Percentiles rank a stretch among this genome's conserved stretches.
These are phyloP conservation scores for Euptelea pleiosperma DNA, from an alignment of 164 flowering plant species.

Conservation along the genomic window DNA sequence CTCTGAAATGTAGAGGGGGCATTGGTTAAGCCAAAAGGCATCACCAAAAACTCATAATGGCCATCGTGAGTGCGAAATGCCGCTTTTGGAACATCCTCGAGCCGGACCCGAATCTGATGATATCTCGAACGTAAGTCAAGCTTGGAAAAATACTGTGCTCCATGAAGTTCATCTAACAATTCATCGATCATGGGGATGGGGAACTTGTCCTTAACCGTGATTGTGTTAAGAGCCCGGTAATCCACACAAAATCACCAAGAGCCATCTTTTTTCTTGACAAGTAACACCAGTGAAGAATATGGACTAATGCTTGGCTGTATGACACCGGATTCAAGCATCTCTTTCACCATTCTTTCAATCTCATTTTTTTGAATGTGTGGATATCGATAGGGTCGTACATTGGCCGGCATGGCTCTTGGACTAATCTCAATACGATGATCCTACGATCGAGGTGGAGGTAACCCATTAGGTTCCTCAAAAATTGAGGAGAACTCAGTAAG, in stretches of 20 bases:
- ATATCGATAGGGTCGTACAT: too few species aligned
- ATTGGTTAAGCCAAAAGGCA: not conserved
- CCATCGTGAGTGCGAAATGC: not conserved
- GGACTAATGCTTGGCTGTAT: constrained; percentile 1
- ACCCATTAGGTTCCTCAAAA: too few species aligned
- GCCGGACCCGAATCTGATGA: not conserved
- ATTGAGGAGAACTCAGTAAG: too few species aligned
- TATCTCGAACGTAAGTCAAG: not conserved
- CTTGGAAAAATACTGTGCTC: not conserved
- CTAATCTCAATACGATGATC: too few species aligned
- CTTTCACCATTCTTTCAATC: too few species aligned
- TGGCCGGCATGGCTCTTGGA: too few species aligned
- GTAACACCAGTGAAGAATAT: not conserved
- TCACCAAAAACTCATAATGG: not conserved
- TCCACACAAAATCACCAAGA: not conserved
- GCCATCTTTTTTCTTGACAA: not conserved
- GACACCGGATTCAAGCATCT: not conserved
- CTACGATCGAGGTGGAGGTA: too few species aligned
- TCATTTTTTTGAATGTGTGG: too few species aligned
- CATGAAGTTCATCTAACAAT: not conserved
- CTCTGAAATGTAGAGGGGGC: not conserved
- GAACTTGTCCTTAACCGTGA: not conserved
- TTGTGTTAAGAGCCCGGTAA: not conserved
- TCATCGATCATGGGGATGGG: constrained; percentile 1
- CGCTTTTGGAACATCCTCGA: not conserved